Percentiles rank a stretch among this genome's conserved stretches.
phyloP scores from a whole-genome alignment of 768 basidiomycete genomes.

The Tylopilus subfusipes region DNA sequence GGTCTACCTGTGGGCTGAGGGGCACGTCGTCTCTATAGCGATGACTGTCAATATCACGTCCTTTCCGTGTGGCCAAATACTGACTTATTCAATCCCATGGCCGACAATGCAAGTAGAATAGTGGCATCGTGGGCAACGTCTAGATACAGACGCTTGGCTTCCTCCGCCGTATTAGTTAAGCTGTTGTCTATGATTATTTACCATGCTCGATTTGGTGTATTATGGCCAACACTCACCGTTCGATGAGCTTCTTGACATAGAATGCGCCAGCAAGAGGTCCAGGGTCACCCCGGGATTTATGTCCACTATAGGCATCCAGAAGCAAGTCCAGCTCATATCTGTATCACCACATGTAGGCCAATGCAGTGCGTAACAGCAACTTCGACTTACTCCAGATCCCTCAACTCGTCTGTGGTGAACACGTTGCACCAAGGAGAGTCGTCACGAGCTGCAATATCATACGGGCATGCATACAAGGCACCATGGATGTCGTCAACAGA shows the following conservation, averaged over 20 bases:
- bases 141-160: conserved; percentile 33
- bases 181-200: conserved; percentile 11
- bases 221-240: conserved; percentile 27
- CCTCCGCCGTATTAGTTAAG: conserved; percentile 31
- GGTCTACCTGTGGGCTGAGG: conserved; percentile 25
- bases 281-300: conserved; percentile 25
- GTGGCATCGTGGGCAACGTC: conserved; percentile 42
- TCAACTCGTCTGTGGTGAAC: conserved; percentile 34
- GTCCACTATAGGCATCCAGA: conserved; percentile 34
- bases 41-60: background rate
- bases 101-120: conserved; percentile 37
- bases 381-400: conserved; percentile 34
- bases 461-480: conserved; percentile 41
- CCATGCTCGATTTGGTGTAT: background rate
- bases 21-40: conserved; percentile 29
- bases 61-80: too few relatives aligned
- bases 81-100: conserved; percentile 37
- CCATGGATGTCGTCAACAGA: conserved; percentile 33
- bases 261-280: conserved; percentile 37
- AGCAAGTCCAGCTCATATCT: conserved; percentile 39
- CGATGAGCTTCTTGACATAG: conserved; percentile 38
- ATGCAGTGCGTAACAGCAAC: background rate
- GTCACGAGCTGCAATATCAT: conserved; percentile 36
- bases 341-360: background rate
- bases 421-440: conserved; percentile 41